Base-by-base conservation (phyloP, 805 yeast genomes). In the Saccharomycopsis amapae region DNA sequence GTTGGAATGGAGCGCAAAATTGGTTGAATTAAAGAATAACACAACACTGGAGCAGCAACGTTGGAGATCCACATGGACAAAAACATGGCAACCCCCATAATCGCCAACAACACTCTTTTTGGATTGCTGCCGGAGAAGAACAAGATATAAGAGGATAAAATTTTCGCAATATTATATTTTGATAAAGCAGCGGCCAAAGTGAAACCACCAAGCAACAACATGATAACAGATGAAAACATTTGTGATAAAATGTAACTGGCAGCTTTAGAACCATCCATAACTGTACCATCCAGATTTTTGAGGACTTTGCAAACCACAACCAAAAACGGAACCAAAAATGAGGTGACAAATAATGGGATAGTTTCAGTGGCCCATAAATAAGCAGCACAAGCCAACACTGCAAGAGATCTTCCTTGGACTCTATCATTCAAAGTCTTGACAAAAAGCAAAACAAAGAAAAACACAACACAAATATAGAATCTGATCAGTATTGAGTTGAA, bases 361-460 rank as follows among this genome's bases (percentile, higher is more conserved):
- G 96, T 76, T 59, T 90, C 98, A 9, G 97, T 85, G 0, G 97
- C 97, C 98, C 98, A 90, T 20, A 90, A 67, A 41, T 89, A 60
- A 0, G 97, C 90, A 1, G 95, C 80, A 55, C 85, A 77, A 3
- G 84, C 73, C 40, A 93, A 71, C 5, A 90, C 68, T 0, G 97
- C 95, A 58, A 90, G 73, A 64, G 97, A 87, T 57, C 87, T 78
- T 50, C 68, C 85, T 55, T 83, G 85, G 3, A 64, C 68, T 53
- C 78, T 78, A 23, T 73, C 72, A 9, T 58, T 48, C 51, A 83
- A 78, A 0, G 87, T 81, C 5, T 81, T 73, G 31, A 73, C 67
- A 24, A 61, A 51, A 13, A 72, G 55, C 2, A 75, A 63, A 10
- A 63, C 43, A 5, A 68, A 52, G 25, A 88, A 81, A 0, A 81